phyloP scores from a whole-genome alignment of 352 stramenopile genomes.

The Phytophthora hibernalis region DNA sequence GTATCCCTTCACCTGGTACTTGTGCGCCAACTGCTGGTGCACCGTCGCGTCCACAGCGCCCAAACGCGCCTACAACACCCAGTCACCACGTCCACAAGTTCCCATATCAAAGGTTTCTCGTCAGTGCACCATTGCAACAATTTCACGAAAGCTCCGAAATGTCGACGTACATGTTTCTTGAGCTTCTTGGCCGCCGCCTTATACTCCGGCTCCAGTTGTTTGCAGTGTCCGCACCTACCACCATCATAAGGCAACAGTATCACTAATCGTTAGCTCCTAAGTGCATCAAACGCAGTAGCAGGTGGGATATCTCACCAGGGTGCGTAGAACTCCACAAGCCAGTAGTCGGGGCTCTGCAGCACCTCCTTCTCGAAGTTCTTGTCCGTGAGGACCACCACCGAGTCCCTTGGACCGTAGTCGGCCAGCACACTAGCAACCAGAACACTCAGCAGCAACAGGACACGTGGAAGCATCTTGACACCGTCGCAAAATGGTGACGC shows the following conservation, averaged over 20 bases:
- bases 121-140: conserved; percentile 10
- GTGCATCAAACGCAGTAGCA: not conserved
- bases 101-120: conserved; percentile 14
- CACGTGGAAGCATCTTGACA: conserved; percentile 41
- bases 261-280: not conserved
- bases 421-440: conserved; percentile 17
- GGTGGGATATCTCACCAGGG: conserved; percentile 67
- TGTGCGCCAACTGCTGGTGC: conserved; percentile 68
- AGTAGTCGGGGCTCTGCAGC: conserved; percentile 83
- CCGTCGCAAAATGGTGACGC: conserved; percentile 1
- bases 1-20: conserved; percentile 82
- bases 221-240: conserved; percentile 90
- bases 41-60: conserved; percentile 72
- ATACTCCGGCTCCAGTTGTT: conserved; percentile 91
- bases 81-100: not conserved
- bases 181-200: conserved; percentile 89
- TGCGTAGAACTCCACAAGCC: conserved; percentile 95
- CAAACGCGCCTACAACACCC: conserved; percentile 59
- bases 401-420: conserved; percentile 62
- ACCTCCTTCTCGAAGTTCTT: conserved; percentile 89
- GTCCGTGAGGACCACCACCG: conserved; percentile 77
- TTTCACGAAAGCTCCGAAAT: conserved; percentile 1
- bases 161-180: conserved; percentile 62
- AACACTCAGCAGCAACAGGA: conserved; percentile 26
- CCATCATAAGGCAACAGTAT: not conserved